phyloP scores from a whole-genome alignment of 768 basidiomycete genomes.

The Leccinum uliginosum region DNA sequence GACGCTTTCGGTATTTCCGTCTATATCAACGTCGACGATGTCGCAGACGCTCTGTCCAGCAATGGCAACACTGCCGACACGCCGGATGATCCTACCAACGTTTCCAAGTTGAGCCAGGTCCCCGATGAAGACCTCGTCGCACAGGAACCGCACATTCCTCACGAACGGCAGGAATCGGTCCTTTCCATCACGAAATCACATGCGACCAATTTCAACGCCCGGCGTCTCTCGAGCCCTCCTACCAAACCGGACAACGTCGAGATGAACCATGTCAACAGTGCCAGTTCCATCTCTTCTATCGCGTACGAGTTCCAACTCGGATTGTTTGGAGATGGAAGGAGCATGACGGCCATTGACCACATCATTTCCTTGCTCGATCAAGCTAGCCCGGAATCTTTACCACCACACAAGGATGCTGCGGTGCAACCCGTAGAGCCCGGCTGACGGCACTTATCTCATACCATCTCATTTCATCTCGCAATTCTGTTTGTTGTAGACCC shows the following conservation, averaged over 20 bases:
- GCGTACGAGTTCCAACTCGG: conserved; percentile 25
- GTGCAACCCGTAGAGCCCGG: conserved; percentile 2
- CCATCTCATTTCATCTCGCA: not conserved
- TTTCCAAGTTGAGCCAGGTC: not conserved
- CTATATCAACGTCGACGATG: conserved; percentile 9
- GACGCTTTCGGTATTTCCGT: conserved; percentile 18
- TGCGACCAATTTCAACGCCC: not conserved
- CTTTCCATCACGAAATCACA: conserved; percentile 2
- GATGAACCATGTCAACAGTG: conserved; percentile 10
- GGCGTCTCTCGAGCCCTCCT: conserved; percentile 15
- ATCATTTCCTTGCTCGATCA: conserved; percentile 29
- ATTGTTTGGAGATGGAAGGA: conserved; percentile 23
- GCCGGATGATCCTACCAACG: not conserved
- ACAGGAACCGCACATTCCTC: not conserved
- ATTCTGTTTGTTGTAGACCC: not conserved
- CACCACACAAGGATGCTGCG: not conserved
- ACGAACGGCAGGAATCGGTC: conserved; percentile 13
- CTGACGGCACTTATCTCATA: conserved; percentile 1
- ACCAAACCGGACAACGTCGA: conserved; percentile 13
- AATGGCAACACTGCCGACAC: not conserved
- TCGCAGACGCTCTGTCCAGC: not conserved
- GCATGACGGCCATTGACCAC: conserved; percentile 21
- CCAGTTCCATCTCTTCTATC: conserved; percentile 25
- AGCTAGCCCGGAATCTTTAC: conserved; percentile 13
- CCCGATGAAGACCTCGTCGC: conserved; percentile 1